Conservation (phyloP, 306 rosid genomes). For the Malus fusca region DNA sequence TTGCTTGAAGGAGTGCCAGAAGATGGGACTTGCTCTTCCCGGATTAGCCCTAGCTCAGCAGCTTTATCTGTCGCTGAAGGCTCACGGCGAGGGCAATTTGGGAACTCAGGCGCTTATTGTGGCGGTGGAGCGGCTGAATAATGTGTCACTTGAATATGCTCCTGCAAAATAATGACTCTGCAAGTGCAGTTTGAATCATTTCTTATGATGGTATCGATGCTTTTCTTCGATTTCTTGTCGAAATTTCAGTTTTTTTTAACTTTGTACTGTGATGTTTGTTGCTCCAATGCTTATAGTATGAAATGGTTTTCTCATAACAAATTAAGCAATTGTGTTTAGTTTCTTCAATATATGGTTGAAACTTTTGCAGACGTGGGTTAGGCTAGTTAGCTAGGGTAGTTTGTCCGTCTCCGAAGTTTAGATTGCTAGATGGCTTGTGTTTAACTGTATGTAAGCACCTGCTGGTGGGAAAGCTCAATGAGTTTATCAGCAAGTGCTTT, state of each 20-base stretch:
- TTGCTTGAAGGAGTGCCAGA: slow-evolving; percentile 83
- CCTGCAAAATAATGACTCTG: neutral
- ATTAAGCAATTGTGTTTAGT: neutral
- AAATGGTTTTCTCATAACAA: neutral
- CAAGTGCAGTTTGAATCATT: neutral
- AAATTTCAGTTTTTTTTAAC: neutral
- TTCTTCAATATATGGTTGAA: neutral
- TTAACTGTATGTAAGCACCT: no score
- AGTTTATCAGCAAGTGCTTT: no score
- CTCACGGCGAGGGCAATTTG: slow-evolving; percentile 75
- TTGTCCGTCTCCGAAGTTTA: no score
- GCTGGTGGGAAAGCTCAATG: no score
- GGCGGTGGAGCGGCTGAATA: slow-evolving; percentile 78
- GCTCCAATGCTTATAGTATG: neutral
- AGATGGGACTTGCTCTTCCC: slow-evolving; percentile 69
- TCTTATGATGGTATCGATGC: neutral
- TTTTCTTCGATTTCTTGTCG: neutral
- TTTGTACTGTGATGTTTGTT: neutral
- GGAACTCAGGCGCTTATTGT: slow-evolving; percentile 66
- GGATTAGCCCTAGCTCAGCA: slow-evolving; percentile 91
- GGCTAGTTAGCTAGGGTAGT: no score
- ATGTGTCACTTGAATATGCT: slow-evolving; percentile 38
- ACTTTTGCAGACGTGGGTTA: no score
- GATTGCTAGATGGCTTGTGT: no score
- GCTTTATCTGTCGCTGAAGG: slow-evolving; percentile 67